Conservation (phyloP, 148 eudicot genomes). For the Nyssa sinensis region DNA sequence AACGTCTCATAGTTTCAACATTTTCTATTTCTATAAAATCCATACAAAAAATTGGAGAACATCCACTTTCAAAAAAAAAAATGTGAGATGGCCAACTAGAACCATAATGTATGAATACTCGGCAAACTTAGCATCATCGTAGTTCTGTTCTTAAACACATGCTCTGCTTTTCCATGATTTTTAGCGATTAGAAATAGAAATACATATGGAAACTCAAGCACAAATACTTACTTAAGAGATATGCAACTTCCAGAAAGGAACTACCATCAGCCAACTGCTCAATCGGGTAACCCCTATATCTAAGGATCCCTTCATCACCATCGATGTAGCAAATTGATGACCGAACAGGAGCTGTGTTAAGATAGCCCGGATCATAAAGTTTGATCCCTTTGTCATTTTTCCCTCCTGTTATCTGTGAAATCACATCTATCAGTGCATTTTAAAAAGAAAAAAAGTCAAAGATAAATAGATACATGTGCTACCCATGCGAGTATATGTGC, state of each 20-base stretch:
- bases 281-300: slow-evolving; percentile 94
- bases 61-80: too few relatives aligned
- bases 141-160: too few relatives aligned
- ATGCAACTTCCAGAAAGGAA: slow-evolving; percentile 89
- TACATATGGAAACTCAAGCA: background rate
- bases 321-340: slow-evolving; percentile 96
- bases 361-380: slow-evolving; percentile 95
- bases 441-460: slow-evolving; percentile 9
- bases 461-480: background rate
- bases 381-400: slow-evolving; percentile 92
- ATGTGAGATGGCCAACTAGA: too few relatives aligned
- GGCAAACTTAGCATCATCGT: too few relatives aligned
- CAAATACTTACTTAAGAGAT: slow-evolving; percentile 70
- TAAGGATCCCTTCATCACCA: slow-evolving; percentile 96
- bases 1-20: too few relatives aligned
- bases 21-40: too few relatives aligned
- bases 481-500: background rate
- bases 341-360: slow-evolving; percentile 94
- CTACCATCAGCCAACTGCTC: slow-evolving; percentile 96
- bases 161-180: too few relatives aligned
- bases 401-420: slow-evolving; percentile 74
- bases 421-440: slow-evolving; percentile 3
- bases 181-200: too few relatives aligned
- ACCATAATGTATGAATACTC: too few relatives aligned
- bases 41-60: too few relatives aligned